Conservation (phyloP, 176 grass and related monocot species). For the Phoenix roebelenii region DNA sequence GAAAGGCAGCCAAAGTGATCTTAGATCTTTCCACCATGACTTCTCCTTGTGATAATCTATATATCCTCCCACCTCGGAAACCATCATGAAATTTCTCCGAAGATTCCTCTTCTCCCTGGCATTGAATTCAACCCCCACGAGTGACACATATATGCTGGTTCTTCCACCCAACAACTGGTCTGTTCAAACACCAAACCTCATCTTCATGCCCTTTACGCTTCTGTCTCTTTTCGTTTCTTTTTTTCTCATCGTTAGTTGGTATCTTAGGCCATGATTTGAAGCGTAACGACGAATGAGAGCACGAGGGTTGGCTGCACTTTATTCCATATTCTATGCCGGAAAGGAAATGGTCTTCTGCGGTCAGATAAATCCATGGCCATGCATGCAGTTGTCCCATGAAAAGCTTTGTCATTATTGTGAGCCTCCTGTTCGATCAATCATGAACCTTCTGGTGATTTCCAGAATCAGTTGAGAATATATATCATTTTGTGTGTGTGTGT, state of each 20-base stretch:
- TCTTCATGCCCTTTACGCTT: not conserved
- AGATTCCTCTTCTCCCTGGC: not conserved
- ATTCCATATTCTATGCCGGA: slow-evolving; percentile 1
- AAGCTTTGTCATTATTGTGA: too few relatives aligned
- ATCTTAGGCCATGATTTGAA: not conserved
- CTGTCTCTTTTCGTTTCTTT: not conserved
- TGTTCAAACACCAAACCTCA: not conserved
- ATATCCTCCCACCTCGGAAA: too few relatives aligned
- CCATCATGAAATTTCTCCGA: too few relatives aligned
- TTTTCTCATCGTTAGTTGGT: not conserved
- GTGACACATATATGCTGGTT: not conserved
- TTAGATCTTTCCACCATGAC: too few relatives aligned
- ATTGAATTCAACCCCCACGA: not conserved
- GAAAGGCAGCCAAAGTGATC: too few relatives aligned
- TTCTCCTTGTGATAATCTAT: too few relatives aligned
- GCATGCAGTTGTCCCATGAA: too few relatives aligned
- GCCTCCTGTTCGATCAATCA: too few relatives aligned
- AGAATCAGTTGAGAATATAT: not conserved
- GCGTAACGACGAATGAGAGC: not conserved
- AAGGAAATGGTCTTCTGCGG: not conserved
- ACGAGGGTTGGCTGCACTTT: not conserved
- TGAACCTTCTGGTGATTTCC: not conserved
- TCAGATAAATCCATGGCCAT: not conserved
- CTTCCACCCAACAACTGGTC: not conserved
- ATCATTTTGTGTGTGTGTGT: too few relatives aligned